Evolutionary conservation across 306 rosid species (phyloP), one percentile per base, ranked within the genome.

Genomic region (Begonia peltatifolia): DNA sequence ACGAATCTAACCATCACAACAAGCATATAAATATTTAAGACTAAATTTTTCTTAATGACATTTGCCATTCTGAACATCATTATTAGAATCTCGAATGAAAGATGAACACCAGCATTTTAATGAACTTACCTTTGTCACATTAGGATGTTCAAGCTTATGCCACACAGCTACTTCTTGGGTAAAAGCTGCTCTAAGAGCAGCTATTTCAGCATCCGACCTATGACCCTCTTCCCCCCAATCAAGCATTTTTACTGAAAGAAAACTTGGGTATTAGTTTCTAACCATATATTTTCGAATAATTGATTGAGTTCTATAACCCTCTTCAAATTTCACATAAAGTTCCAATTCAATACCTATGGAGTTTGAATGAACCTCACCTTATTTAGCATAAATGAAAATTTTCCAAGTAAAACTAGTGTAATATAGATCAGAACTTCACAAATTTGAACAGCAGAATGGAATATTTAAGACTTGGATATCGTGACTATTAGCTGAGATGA

Each of bases 161-260:
- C 97, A 90, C 56, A 90, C 97, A 15, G 84, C 95, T 67, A 90
- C 97, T 75, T 90, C 97, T 70, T 90, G 97, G 4, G 92, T 83
- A 71, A 90, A 90, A 63, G 97, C 97, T 44, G 97, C 83, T 71
- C 97, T 71, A 61, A 90, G 74, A 30, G 97, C 85, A 17, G 95
- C 95, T 64, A 90, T 79, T 83, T 90, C 97, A 9, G 94, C 95
- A 2, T 90, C 97, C 20, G 97, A 83, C 49, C 97, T 78, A 55
- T 90, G 97, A 20, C 92, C 95, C 68, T 85, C 97, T 79, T 90
- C 97, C 22, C 97, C 97, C 97, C 97, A 90, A 58, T 90, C 97
- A 63, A 90, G 94, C 64, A 90, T 92, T 69, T 90, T 90, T 55
- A 85, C 97, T 90, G 82, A 67, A 22, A 38, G 48, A 12, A 38